Base-by-base conservation (phyloP, 2,329 filamentous ascomycete genomes). In the Lasiodiplodia theobromae region DNA sequence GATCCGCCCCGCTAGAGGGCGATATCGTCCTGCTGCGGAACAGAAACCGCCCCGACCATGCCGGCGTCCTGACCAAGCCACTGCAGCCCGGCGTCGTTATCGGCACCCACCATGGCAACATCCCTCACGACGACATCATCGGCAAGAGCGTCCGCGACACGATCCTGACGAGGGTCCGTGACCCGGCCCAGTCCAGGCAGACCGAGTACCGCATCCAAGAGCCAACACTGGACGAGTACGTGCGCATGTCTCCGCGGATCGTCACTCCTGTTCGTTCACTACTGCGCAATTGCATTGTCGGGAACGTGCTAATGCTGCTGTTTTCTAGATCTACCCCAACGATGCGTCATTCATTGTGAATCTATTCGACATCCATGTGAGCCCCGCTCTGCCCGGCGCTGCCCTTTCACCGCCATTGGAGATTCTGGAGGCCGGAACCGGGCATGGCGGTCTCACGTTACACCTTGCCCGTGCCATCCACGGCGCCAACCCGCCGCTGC, bases 391-490 rank as follows among this genome's bases (percentile, higher is more conserved):
- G 79, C 6, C 77, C 80, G 14, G 44, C 25, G 47, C 21, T 12
- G 34, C 18, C 2, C 23, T 51, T 16, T 49, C 70, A 63, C 78
- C 82, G 10, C 86, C 85, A 0, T 78, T 94, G 14, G 91, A 95
- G 75, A 92, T 96, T 54, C 89, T 96, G 65, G 93, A 96, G 79
- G 92, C 92, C 57, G 92, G 93, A 18, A 96, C 92, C 3, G 93
- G 92, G n/a, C 92, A 94, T 83, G 93, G 92, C 69, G 89, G 90
- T 40, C 80, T 96, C 69, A 95, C 92, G 0, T 79, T 96, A 4
- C 88, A 94, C 74, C 84, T 96, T 25, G 89, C 92, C 37, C 87
- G 91, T 65, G 91, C 92, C 2, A 87, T 96, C 56, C 91, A 94
- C 75, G 92, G 87, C 54, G 91, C 88, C 21, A 94, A 94, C 74